A percentile compares a stretch with the other conserved stretches of the same genome.
These are phyloP conservation scores for Euphrasia arctica DNA, from an alignment of 305 asterid species.

Conservation along the genomic window DNA sequence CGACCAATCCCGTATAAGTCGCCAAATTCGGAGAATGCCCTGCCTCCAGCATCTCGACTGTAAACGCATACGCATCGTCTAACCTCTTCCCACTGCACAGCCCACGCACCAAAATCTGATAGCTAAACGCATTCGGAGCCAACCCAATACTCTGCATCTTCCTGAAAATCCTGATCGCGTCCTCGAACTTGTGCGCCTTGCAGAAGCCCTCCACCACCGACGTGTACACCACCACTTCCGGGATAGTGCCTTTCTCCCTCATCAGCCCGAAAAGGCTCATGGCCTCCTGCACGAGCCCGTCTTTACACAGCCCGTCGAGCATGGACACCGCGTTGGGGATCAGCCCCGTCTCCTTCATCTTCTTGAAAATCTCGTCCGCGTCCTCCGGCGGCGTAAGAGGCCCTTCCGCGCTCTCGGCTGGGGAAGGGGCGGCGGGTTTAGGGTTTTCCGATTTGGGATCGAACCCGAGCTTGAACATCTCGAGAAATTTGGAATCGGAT, in stretches of 20 bases:
- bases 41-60: slow-evolving; percentile 63
- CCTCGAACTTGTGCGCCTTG: slow-evolving; percentile 76
- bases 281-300: slow-evolving; percentile 86
- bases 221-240: slow-evolving; percentile 82
- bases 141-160: slow-evolving; percentile 72
- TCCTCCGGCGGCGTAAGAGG: slow-evolving; percentile 49
- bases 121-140: slow-evolving; percentile 61
- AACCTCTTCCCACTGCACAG: slow-evolving; percentile 49
- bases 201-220: slow-evolving; percentile 85
- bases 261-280: slow-evolving; percentile 73
- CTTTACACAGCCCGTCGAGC: slow-evolving; percentile 93
- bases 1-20: slow-evolving; percentile 62
- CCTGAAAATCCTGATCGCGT: slow-evolving; percentile 60
- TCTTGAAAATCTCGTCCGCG: slow-evolving; percentile 81
- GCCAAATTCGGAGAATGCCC: slow-evolving; percentile 66
- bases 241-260: slow-evolving; percentile 85
- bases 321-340: slow-evolving; percentile 91
- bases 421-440: slow-evolving; percentile 12
- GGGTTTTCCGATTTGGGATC: slow-evolving; percentile 36
- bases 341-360: slow-evolving; percentile 85
- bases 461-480: slow-evolving; percentile 68
- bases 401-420: slow-evolving; percentile 27
- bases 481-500: slow-evolving; percentile 54
- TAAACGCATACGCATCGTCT: slow-evolving; percentile 56
- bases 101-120: slow-evolving; percentile 54